Percentiles rank a stretch among this genome's conserved stretches.
Evolutionary conservation across 768 basidiomycete genomes (phyloP).

Genomic region (Macrolepiota fuliginosa): DNA sequence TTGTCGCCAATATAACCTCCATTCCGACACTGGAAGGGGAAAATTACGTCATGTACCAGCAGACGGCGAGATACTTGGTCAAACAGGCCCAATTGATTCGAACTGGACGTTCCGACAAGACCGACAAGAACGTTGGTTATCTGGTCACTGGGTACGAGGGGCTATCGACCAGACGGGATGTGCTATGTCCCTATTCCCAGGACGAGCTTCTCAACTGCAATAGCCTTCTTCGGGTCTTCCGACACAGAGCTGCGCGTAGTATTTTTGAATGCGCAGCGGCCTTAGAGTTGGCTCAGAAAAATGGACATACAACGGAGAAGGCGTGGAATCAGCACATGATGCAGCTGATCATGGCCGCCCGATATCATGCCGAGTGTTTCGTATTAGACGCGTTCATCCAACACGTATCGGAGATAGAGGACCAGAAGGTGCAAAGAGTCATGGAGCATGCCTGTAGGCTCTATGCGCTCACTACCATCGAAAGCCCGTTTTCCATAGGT

Average conservation of each 20-base stretch:
- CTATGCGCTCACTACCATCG: conserved; percentile 24
- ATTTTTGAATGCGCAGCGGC: conserved; percentile 16
- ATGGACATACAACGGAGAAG: conserved; percentile 10
- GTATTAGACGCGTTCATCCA: conserved; percentile 21
- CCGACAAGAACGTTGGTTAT: conserved; percentile 1
- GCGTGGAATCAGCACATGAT: conserved; percentile 27
- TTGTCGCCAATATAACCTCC: conserved; percentile 18
- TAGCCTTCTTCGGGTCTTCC: conserved; percentile 18
- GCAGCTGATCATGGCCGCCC: conserved; percentile 21
- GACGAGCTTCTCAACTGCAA: conserved; percentile 16
- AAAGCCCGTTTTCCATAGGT: conserved; percentile 19
- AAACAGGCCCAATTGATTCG: conserved; percentile 13
- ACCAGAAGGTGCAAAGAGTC: conserved; percentile 11
- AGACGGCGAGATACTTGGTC: conserved; percentile 24
- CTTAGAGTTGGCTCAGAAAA: conserved; percentile 12
- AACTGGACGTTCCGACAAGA: not conserved
- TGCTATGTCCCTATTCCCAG: not conserved
- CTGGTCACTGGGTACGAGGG: not conserved
- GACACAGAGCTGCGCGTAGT: conserved; percentile 21
- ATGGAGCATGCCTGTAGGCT: conserved; percentile 19
- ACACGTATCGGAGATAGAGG: conserved; percentile 7
- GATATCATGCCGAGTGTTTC: conserved; percentile 22
- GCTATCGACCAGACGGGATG: not conserved
- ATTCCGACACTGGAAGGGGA: conserved; percentile 24
- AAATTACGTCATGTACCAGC: conserved; percentile 27